Percentiles rank a stretch among this genome's conserved stretches.
These are phyloP conservation scores for Pisolithus thermaeus DNA, from an alignment of 1,284 basidiomycete genomes.

Conservation along the genomic window DNA sequence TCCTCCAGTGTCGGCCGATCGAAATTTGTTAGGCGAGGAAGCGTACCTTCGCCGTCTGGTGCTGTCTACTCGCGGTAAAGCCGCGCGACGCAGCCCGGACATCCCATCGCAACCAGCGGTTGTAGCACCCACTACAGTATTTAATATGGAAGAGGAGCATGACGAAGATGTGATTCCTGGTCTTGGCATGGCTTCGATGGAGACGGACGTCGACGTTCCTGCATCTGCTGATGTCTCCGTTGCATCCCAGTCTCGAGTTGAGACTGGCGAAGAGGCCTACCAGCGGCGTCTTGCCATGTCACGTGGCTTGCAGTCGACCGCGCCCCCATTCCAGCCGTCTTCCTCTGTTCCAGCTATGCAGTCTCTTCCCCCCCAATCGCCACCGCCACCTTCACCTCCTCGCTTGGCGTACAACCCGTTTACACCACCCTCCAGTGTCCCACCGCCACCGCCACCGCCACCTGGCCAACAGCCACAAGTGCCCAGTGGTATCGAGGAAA, in stretches of 20 bases:
- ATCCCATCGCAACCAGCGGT: conserved; percentile 17
- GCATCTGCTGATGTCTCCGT: conserved; percentile 16
- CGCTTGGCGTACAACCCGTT: conserved; percentile 61
- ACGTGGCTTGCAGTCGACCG: conserved; percentile 20
- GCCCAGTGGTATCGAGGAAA: conserved; percentile 51
- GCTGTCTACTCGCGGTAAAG: conserved; percentile 33
- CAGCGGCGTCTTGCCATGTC: conserved; percentile 57
- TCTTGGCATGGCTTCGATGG: conserved; percentile 12
- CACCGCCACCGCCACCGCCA: conserved; percentile 53
- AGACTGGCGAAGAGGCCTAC: conserved; percentile 70
- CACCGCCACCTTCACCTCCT: conserved; percentile 35
- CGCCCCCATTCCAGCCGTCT: conserved; percentile 15
- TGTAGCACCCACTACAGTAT: conserved; percentile 7
- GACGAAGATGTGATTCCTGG: conserved; percentile 29
- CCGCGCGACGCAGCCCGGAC: conserved; percentile 13
- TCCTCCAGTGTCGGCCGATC: conserved; percentile 26
- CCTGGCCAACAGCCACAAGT: conserved; percentile 48
- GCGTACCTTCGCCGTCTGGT: conserved; percentile 57
- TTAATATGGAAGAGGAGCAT: conserved; percentile 5
- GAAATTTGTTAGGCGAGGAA: conserved; percentile 52
- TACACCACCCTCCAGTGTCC: conserved; percentile 51
- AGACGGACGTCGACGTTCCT: conserved; percentile 9
- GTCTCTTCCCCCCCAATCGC: conserved; percentile 22
- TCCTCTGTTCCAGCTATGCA: conserved; percentile 6
- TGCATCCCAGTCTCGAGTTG: conserved; percentile 11